Evolutionary conservation across 768 basidiomycete genomes (phyloP), one percentile per base, ranked within the genome.

Genomic region (Pleurotus tuoliensis): DNA sequence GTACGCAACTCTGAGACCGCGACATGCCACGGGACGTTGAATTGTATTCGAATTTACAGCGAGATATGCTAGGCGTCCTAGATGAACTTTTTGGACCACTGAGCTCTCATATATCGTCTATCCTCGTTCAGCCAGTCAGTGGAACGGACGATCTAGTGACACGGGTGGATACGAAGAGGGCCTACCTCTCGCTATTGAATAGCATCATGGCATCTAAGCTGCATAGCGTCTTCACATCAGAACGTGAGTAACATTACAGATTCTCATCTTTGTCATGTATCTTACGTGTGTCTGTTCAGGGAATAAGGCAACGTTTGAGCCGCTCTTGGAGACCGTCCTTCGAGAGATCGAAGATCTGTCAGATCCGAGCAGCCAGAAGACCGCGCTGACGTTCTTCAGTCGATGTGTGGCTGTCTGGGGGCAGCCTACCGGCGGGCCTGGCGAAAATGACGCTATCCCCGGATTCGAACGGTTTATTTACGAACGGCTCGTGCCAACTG

Each of bases 391-490:
- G 2, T 92, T 98, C 75, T 78, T 98, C 59, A 79, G 79, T 57
- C 80, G 82, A 52, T 84, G 83, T 53, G 81, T 90, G 37, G 73
- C 74, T 18, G 75, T 78, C 12, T 94, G 92, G 88, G 88, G 85
- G 38, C 83, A 81, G 56, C 78, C 80, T 20, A 67, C 71, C 47
- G 45, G 66, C 2, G 60, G 64, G 2, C 69, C 77, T 18, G 18
- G 8, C 8, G 74, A 76, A 49, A 74, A 75, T 13, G 59, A 59
- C 13, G 73, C 77, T 9, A 71, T 98, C 44, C 93, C 94, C 9
- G 95, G 96, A 0, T 98, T 97, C 62, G 94, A 98, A 62, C 81
- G 83, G 12, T 95, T 95, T 67, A 82, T 96, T 27, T 98, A 98
- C 64, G 89, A 94, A 59, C 82, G 86, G 11, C 71, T 96, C 34